Percentiles rank a stretch among this genome's conserved stretches.
Evolutionary conservation across 1,139 yeast species (phyloP).

Genomic region (Suhomyces anneliseae): DNA sequence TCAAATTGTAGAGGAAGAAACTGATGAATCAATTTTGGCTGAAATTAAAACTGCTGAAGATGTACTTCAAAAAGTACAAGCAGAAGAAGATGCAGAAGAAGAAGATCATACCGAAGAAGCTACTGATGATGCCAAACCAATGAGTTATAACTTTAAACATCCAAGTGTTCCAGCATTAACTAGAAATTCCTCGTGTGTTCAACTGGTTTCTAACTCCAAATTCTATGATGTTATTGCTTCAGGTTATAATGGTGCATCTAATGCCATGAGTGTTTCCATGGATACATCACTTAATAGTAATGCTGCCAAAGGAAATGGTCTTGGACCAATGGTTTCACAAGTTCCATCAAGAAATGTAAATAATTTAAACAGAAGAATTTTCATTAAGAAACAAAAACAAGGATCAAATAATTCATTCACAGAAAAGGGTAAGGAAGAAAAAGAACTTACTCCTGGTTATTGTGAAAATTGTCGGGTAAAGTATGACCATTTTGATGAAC

Average conservation of each 20-base stretch:
- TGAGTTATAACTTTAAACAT: constrained; percentile 14
- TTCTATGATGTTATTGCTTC: constrained; percentile 75
- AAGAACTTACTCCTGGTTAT: constrained; percentile 59
- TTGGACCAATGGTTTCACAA: constrained; percentile 67
- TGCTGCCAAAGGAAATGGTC: constrained; percentile 56
- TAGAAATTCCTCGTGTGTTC: constrained; percentile 29
- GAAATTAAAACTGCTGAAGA: background rate
- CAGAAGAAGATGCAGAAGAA: background rate
- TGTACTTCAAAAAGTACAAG: background rate
- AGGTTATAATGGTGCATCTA: constrained; percentile 71
- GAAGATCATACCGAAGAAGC: constrained; percentile 2
- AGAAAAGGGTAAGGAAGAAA: constrained; percentile 20
- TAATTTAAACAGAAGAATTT: constrained; percentile 54
- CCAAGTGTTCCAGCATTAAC: constrained; percentile 16
- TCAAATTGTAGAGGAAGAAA: constrained; percentile 12
- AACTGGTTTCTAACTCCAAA: constrained; percentile 35
- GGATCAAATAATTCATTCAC: constrained; percentile 11
- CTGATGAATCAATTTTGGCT: constrained; percentile 3
- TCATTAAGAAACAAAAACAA: constrained; percentile 40
- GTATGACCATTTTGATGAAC: constrained; percentile 79
- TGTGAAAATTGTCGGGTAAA: constrained; percentile 94
- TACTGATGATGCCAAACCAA: constrained; percentile 5
- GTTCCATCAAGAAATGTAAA: constrained; percentile 68
- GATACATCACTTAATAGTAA: constrained; percentile 45
- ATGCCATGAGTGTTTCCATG: constrained; percentile 39